Percentiles rank a stretch among this genome's conserved stretches.
Evolutionary conservation across 2,329 filamentous ascomycete genomes (phyloP).

Genomic region (Colletotrichum plurivorum): DNA sequence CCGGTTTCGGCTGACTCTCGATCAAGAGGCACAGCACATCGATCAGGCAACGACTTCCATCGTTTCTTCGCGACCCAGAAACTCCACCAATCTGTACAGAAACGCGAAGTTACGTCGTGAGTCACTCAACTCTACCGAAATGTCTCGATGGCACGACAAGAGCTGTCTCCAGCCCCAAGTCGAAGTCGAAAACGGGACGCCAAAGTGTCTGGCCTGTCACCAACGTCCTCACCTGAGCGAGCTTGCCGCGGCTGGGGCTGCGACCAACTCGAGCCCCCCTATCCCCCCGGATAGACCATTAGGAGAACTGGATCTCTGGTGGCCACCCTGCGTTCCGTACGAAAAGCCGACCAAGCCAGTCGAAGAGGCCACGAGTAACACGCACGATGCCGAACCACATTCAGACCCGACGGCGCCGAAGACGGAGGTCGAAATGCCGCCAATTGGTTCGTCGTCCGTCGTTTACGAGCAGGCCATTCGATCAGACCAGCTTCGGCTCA

Average conservation of each 20-base stretch:
- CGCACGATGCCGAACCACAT: too few relatives aligned
- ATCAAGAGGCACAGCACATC: too few relatives aligned
- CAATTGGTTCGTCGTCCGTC: background rate
- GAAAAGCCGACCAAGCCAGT: too few relatives aligned
- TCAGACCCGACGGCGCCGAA: too few relatives aligned
- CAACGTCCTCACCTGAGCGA: background rate
- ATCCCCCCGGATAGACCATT: background rate
- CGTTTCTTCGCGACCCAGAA: too few relatives aligned
- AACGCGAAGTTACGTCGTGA: background rate
- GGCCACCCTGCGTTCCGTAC: background rate
- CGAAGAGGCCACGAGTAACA: too few relatives aligned
- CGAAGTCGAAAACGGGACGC: background rate
- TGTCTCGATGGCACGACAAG: constrained; percentile 5
- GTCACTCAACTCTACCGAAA: background rate
- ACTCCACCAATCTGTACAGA: too few relatives aligned
- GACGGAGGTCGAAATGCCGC: too few relatives aligned
- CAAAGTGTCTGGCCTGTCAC: background rate
- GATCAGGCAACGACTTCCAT: too few relatives aligned
- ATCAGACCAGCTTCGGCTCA: background rate
- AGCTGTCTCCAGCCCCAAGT: background rate
- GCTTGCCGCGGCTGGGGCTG: background rate
- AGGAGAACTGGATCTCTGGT: background rate
- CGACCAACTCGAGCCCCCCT: background rate
- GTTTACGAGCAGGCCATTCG: background rate
- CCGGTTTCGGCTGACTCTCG: too few relatives aligned